phyloP scores from a whole-genome alignment of 75 land plant species.

The Selaginella moellendorffii region DNA sequence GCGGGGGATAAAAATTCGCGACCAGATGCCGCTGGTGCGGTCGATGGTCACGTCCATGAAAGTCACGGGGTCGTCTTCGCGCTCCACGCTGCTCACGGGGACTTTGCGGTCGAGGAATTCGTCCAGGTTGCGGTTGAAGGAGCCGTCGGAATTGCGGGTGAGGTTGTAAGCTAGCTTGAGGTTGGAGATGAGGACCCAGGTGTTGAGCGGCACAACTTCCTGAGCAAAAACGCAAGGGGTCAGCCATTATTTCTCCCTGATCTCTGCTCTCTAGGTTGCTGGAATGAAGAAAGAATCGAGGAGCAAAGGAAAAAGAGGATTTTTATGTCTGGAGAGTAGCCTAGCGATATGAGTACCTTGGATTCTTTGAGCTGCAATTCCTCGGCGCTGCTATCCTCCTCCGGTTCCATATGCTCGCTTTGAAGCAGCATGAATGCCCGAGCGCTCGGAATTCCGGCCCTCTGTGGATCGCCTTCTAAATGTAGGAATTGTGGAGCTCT shows the following conservation, averaged over 20 bases:
- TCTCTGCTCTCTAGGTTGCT: background rate
- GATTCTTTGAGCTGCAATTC: conserved; percentile 36
- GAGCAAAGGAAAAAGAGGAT: background rate
- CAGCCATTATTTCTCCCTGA: background rate
- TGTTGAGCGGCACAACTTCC: conserved; percentile 69
- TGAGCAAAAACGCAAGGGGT: conserved; percentile 14
- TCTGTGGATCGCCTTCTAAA: no score
- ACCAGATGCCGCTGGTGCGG: conserved; percentile 37
- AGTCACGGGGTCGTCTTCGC: conserved; percentile 40
- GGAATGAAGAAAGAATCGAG: background rate
- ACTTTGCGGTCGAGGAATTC: conserved; percentile 68
- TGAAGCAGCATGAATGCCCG: background rate
- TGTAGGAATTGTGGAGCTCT: no score
- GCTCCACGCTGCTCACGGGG: conserved; percentile 37
- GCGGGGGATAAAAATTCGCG: conserved; percentile 40
- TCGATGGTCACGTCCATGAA: conserved; percentile 45
- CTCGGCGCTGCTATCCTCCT: background rate
- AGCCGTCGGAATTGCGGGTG: conserved; percentile 76
- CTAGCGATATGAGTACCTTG: conserved; percentile 17
- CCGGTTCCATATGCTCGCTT: no score
- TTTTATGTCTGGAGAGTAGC: background rate
- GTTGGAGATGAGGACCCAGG: conserved; percentile 71
- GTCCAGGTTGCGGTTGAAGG: conserved; percentile 68
- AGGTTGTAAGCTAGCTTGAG: conserved; percentile 77
- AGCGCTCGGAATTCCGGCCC: no score